A percentile compares a stretch with the other conserved stretches of the same genome.
Evolutionary conservation across 441 rosid species (phyloP).

Genomic region (Arabidopsis lyrata): DNA sequence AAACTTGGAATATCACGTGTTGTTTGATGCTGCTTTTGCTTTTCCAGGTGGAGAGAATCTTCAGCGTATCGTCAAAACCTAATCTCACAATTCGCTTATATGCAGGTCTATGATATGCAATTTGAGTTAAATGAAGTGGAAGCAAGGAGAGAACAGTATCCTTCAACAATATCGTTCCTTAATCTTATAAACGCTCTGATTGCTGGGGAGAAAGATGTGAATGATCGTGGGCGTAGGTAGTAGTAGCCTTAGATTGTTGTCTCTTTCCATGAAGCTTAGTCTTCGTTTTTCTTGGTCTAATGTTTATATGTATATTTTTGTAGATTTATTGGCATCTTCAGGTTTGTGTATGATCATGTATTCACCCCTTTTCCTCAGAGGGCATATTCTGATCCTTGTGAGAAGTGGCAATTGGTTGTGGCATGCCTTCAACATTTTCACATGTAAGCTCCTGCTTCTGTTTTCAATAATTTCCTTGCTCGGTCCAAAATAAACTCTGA

Average conservation of each 20-base stretch:
- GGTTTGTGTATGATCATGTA: conserved; percentile 91
- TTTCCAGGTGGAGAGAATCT: conserved; percentile 17
- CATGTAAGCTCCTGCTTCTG: conserved; percentile 58
- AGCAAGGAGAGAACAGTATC: conserved; percentile 93
- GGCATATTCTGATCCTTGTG: conserved; percentile 94
- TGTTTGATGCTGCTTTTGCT: conserved; percentile 15
- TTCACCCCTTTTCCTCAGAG: conserved; percentile 97
- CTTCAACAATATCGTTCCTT: conserved; percentile 94
- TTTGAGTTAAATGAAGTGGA: conserved; percentile 98
- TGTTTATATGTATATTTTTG: conserved; percentile 42
- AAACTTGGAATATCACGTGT: conserved; percentile 17
- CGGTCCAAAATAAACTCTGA: neutral
- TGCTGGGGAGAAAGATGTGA: conserved; percentile 85
- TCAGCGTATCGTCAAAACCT: conserved; percentile 28
- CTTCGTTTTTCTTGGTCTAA: conserved; percentile 41
- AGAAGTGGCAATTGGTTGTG: conserved; percentile 94
- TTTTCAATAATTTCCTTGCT: conserved; percentile 1
- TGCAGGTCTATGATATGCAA: conserved; percentile 96
- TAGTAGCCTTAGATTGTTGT: conserved; percentile 42
- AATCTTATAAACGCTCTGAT: conserved; percentile 88
- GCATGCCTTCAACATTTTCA: conserved; percentile 98
- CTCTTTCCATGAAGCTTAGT: conserved; percentile 34
- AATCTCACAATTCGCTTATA: conserved; percentile 18
- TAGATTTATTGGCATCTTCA: conserved; percentile 95
- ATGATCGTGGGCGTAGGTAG: conserved; percentile 95